phyloP scores from a whole-genome alignment of 768 basidiomycete genomes.

The Tricholoma hemisulphureum region DNA sequence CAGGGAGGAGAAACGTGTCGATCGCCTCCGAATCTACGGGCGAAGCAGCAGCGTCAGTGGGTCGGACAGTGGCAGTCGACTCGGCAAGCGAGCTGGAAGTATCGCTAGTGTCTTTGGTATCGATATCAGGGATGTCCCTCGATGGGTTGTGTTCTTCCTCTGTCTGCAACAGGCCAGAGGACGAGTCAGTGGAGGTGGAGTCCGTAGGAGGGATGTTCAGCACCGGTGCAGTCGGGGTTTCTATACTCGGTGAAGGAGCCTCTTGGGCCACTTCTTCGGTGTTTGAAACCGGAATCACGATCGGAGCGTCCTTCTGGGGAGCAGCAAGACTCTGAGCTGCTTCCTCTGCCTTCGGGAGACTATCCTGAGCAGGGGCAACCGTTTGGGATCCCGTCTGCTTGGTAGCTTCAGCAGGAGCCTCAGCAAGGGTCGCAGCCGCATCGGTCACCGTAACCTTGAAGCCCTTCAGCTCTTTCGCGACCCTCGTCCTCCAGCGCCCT shows the following conservation, averaged over 20 bases:
- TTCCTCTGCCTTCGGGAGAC: neutral
- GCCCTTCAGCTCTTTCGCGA: slow-evolving; percentile 26
- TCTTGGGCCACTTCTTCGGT: neutral
- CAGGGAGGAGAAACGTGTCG: slow-evolving; percentile 29
- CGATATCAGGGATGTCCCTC: neutral
- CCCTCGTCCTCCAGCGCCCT: slow-evolving; percentile 33
- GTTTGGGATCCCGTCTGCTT: neutral
- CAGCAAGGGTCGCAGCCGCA: no score
- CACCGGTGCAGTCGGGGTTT: neutral
- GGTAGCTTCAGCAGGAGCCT: neutral
- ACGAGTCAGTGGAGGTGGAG: neutral
- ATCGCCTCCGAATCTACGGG: slow-evolving; percentile 7
- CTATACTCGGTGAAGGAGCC: neutral
- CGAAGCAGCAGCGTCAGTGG: slow-evolving; percentile 6
- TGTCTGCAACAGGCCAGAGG: neutral
- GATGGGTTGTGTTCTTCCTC: neutral
- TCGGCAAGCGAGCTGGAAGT: slow-evolving; percentile 6
- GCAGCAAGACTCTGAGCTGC: neutral
- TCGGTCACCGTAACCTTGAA: no score
- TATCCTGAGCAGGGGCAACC: neutral
- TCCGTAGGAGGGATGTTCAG: neutral
- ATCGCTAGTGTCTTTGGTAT: neutral
- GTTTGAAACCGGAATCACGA: neutral
- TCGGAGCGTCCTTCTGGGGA: neutral
- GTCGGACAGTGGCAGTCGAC: slow-evolving; percentile 23